These are phyloP conservation scores for Plectranthus barbatus DNA, from an alignment of 257 asterid species.

Conservation along the genomic window DNA sequence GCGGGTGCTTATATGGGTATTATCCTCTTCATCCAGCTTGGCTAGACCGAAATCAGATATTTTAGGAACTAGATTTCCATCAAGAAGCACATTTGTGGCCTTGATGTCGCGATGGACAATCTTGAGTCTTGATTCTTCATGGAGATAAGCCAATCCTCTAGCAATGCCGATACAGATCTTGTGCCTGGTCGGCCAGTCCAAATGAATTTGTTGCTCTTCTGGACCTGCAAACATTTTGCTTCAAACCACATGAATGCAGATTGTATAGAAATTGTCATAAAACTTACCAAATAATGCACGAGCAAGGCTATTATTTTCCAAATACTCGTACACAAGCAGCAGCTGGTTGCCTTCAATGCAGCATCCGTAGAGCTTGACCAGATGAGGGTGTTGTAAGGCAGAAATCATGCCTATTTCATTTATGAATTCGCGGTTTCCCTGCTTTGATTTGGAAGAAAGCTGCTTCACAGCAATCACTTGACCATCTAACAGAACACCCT, in stretches of 20 bases:
- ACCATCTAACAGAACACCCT: constrained; percentile 45
- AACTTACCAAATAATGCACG: constrained; percentile 46
- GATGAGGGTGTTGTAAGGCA: constrained; percentile 56
- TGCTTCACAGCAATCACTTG: constrained; percentile 50
- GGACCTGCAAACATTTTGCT: constrained; percentile 26
- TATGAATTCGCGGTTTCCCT: constrained; percentile 53
- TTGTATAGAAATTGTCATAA: neutral
- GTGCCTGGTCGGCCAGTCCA: constrained; percentile 52
- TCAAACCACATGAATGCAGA: neutral
- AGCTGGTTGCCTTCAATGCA: constrained; percentile 51
- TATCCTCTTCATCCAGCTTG: constrained; percentile 51
- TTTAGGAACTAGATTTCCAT: constrained; percentile 34
- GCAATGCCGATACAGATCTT: constrained; percentile 51
- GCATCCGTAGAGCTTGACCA: constrained; percentile 50
- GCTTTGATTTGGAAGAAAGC: constrained; percentile 54
- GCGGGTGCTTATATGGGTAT: constrained; percentile 56
- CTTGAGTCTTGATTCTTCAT: constrained; percentile 48
- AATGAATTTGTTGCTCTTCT: constrained; percentile 27
- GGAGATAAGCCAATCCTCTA: constrained; percentile 53
- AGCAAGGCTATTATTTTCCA: constrained; percentile 56
- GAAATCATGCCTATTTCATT: constrained; percentile 59
- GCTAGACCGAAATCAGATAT: constrained; percentile 60
- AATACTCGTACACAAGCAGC: constrained; percentile 46
- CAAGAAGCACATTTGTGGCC: constrained; percentile 56
- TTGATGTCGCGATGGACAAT: constrained; percentile 56